Evolutionary conservation across 83 land plant genomes (phyloP), one percentile per base, ranked within the genome.

Genomic region (Larix sibirica): DNA sequence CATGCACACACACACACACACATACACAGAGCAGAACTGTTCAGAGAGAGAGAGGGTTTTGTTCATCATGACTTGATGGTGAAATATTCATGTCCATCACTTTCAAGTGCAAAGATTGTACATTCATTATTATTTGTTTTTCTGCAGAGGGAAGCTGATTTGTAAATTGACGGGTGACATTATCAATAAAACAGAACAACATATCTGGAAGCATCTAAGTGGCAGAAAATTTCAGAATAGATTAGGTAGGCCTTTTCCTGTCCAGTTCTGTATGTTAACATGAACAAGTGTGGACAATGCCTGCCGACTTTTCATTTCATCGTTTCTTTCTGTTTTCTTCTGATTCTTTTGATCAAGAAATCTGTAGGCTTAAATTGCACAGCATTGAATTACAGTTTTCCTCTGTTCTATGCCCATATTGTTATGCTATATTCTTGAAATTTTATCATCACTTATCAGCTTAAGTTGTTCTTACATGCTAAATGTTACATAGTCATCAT

Each of bases 141-240:
- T 50, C 6, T 81, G 82, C 87, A 94, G 98, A 84, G 89, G 91
- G 28, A 91, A 92, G 91, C 64, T 96, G 62, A 82, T 92, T 38
- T 96, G 98, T 67, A 90, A 88, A 58, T 83, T 96, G 69, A 96
- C 98, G 10, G 95, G 95, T 23, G 95, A 89, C 82, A 73, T 86
- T 0, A 44, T 96, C 47, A 96, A 96, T 69, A 96, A 96, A 81
- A 58, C 90, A 18, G 98, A 96, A 71, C 92, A 96, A 68, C 97
- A 96, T 63, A 87, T 96, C 24, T 96, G 98, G 98, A 96, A 94
- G 90, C 98, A 96, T 80, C 88, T 96, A 38, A 90, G 81, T 78
- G 98, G 98, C 64, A 92, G 71, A 83, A 88, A 87, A 66, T 96
- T 96, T 71, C 91, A 80, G 79, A 90, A 87, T 38, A 91, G 89